A percentile compares a stretch with the other conserved stretches of the same genome.
Conservation (phyloP, 495 filamentous ascomycete species). For the Neurospora intermedia region DNA sequence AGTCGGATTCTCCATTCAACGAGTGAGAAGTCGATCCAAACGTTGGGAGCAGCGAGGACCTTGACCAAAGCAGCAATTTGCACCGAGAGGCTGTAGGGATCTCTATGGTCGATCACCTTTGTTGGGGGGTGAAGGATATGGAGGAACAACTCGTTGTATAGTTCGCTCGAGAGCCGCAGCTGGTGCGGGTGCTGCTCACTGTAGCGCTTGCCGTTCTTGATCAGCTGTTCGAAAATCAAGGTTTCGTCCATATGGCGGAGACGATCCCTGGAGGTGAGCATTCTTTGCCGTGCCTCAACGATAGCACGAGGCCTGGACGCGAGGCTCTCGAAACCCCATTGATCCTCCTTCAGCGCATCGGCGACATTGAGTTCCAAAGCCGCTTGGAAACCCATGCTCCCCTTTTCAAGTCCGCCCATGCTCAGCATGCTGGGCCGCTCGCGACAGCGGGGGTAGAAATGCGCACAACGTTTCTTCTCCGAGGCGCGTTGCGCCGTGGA, state of each 20-base stretch:
- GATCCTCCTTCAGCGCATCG: constrained; percentile 47
- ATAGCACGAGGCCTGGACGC: constrained; percentile 30
- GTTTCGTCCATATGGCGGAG: constrained; percentile 42
- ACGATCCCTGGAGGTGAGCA: constrained; percentile 38
- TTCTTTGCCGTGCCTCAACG: constrained; percentile 37
- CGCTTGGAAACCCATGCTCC: constrained; percentile 63
- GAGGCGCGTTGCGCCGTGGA: constrained; percentile 21
- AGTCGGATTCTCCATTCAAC: constrained; percentile 71
- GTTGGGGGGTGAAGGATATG: constrained; percentile 48
- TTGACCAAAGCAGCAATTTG: constrained; percentile 48
- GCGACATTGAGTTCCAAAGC: constrained; percentile 59
- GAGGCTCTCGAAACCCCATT: constrained; percentile 36
- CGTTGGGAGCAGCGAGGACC: constrained; percentile 41
- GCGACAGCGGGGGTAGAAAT: constrained; percentile 48
- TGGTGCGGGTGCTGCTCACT: constrained; percentile 25
- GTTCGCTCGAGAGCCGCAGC: constrained; percentile 31
- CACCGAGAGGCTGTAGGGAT: constrained; percentile 49
- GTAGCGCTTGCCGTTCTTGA: constrained; percentile 38
- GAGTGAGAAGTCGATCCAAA: constrained; percentile 70
- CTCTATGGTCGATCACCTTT: constrained; percentile 42
- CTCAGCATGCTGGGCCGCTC: constrained; percentile 66
- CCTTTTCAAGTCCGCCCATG: constrained; percentile 59
- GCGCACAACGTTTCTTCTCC: constrained; percentile 35
- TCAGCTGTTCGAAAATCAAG: constrained; percentile 40
- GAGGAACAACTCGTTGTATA: constrained; percentile 52